Base-by-base conservation (phyloP, 441 rosid genomes). In the Breynia disticha region DNA sequence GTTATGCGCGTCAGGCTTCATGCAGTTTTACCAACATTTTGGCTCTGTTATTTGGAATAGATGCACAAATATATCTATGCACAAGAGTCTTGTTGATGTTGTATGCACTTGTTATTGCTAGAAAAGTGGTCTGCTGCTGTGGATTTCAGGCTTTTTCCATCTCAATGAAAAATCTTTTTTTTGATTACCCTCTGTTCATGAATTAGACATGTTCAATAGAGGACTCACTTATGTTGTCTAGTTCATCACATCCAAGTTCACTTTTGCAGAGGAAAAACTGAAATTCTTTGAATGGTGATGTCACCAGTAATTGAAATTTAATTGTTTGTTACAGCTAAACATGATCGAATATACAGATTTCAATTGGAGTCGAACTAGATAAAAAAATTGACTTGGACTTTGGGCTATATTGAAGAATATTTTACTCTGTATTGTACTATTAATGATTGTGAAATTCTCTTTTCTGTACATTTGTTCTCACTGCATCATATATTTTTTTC, bases 301-400 rank as follows among this genome's bases (percentile, higher is more conserved):
- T 16, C 35, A 37, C 38, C 4, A 39, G 49, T 38, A n/a, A 58
- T 48, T 48, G 38, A 39, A 44, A 50, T 9, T 18, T 3, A 32
- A 44, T 4, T 9, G n/a, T 41, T 19, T 20, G 13, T 10, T n/a
- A 13, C 12, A 21, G 37, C 20, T 14, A 28, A 24, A 16, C 43
- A 50, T 48, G 53, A 45, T 52, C 46, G 37, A 43, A 35, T 52
- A 35, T 52, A 50, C 18, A 39, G 8, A 12, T 39, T 22, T 28
- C 38, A 39, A 16, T 47, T 50, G 6, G 16, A 24, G 16, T 17
- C 3, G 16, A n/a, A 43, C 14, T n/a, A 7, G 0, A 48, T 8
- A 44, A 18, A 1, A 9, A 28, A 28, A 28, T 28, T 28, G 7
- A 28, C 35, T 28, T 9, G 8, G 8, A 28, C 35, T 28, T 28